phyloP scores from a whole-genome alignment of 2,329 filamentous ascomycete species.

The Xylariales sp. region DNA sequence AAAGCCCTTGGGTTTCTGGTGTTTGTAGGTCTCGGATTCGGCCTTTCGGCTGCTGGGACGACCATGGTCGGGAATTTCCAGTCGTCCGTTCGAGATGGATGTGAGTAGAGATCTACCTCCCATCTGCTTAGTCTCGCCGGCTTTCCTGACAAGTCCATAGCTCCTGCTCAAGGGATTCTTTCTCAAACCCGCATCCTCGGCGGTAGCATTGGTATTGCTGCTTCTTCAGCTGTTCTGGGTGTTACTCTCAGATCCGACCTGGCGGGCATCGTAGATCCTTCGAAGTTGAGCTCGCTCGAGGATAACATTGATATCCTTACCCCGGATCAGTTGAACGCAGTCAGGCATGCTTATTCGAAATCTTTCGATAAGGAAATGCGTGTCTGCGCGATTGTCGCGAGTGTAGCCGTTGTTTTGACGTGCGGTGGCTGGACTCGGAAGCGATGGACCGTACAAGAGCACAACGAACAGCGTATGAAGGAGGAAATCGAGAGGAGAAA shows the following conservation, averaged over 20 bases:
- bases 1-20: slow-evolving; percentile 45
- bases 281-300: slow-evolving; percentile 22
- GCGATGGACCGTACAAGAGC: slow-evolving; percentile 24
- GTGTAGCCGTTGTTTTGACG: slow-evolving; percentile 33
- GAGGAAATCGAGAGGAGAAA: slow-evolving; percentile 22
- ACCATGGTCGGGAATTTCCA: slow-evolving; percentile 42
- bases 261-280: slow-evolving; percentile 21
- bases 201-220: slow-evolving; percentile 50
- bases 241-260: slow-evolving; percentile 27
- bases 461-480: slow-evolving; percentile 17
- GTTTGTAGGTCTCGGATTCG: slow-evolving; percentile 50
- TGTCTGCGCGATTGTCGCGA: slow-evolving; percentile 37
- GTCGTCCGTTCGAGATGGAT: slow-evolving; percentile 39
- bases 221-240: slow-evolving; percentile 43
- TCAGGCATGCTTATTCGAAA: slow-evolving; percentile 36
- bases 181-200: slow-evolving; percentile 48
- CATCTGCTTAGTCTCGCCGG: background rate
- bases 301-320: slow-evolving; percentile 17
- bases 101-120: slow-evolving; percentile 27
- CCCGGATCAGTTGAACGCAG: slow-evolving; percentile 22
- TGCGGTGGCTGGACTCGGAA: slow-evolving; percentile 34
- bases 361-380: slow-evolving; percentile 44
- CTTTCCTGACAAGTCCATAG: slow-evolving; percentile 25
- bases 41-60: slow-evolving; percentile 40
- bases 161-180: slow-evolving; percentile 47